Percentiles rank a stretch among this genome's conserved stretches.
Conservation (phyloP, 352 stramenopile species). For the Phytophthora idaei region DNA sequence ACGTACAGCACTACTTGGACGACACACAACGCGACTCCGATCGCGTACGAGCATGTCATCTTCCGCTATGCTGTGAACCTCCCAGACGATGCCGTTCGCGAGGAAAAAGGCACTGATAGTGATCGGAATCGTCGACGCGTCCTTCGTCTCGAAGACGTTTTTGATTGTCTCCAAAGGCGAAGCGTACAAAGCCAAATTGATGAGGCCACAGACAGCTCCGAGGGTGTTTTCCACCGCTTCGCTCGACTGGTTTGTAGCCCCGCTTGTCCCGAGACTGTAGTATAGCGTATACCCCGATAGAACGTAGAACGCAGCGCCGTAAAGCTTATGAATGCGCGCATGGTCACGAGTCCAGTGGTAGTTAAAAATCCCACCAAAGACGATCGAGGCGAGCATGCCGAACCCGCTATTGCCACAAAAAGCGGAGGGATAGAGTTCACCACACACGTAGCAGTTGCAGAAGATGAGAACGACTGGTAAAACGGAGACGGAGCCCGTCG, state of each 20-base stretch:
- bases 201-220: conserved; percentile 11
- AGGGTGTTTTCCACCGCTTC: conserved; percentile 13
- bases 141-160: conserved; percentile 20
- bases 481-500: conserved; percentile 44
- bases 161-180: conserved; percentile 28
- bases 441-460: conserved; percentile 55
- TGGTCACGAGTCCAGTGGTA: conserved; percentile 41
- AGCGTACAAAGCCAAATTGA: conserved; percentile 33
- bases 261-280: conserved; percentile 19
- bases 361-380: conserved; percentile 40
- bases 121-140: conserved; percentile 45
- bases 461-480: conserved; percentile 56
- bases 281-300: conserved; percentile 17
- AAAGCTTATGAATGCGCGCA: conserved; percentile 33
- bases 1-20: conserved; percentile 26
- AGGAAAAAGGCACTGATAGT: conserved; percentile 38
- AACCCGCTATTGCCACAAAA: conserved; percentile 19
- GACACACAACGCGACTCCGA: conserved; percentile 28
- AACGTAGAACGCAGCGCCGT: conserved; percentile 5
- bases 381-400: conserved; percentile 36
- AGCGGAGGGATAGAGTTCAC: conserved; percentile 33
- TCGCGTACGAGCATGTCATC: conserved; percentile 41
- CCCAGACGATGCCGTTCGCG: conserved; percentile 43
- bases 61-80: conserved; percentile 33
- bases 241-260: conserved; percentile 16